Conservation (phyloP, 345 rosid genomes). For the Balakata baccata region DNA sequence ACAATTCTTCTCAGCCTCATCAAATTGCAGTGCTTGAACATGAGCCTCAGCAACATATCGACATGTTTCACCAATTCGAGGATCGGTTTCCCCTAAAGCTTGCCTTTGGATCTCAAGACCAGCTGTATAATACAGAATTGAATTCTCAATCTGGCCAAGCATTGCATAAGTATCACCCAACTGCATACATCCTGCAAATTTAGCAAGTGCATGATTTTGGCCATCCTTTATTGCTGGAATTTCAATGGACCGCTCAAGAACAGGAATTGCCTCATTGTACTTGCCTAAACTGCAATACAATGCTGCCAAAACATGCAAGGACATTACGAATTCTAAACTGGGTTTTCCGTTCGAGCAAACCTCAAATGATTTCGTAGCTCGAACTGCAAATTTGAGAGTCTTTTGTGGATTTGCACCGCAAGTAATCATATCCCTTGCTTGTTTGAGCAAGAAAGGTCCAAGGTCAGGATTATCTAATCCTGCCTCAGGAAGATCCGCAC, state of each 20-base stretch:
- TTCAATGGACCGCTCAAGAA: conserved; percentile 79
- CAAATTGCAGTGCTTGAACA: conserved; percentile 79
- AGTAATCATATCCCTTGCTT: conserved; percentile 60
- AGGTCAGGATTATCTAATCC: conserved; percentile 53
- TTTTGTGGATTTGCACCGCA: conserved; percentile 63
- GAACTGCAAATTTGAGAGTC: conserved; percentile 60
- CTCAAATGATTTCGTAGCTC: conserved; percentile 67
- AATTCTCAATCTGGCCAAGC: conserved; percentile 82
- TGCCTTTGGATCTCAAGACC: conserved; percentile 93
- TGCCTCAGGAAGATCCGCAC: conserved; percentile 35
- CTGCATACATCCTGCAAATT: conserved; percentile 96
- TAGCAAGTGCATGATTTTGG: conserved; percentile 76
- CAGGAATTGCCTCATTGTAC: conserved; percentile 61
- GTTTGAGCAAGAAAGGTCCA: conserved; percentile 70
- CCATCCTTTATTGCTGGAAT: conserved; percentile 75
- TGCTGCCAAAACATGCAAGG: conserved; percentile 73
- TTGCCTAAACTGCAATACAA: conserved; percentile 63
- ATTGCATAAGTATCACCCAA: conserved; percentile 81
- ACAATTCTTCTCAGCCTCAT: conserved; percentile 79
- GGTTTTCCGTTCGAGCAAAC: conserved; percentile 47
- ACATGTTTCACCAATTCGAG: conserved; percentile 76
- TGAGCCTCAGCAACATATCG: conserved; percentile 84
- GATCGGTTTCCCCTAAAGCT: conserved; percentile 72
- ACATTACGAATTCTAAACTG: conserved; percentile 69
- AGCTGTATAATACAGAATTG: conserved; percentile 69